Percentiles rank a stretch among this genome's conserved stretches.
Conservation (phyloP, 345 rosid genomes). For the Erodium maritimum region DNA sequence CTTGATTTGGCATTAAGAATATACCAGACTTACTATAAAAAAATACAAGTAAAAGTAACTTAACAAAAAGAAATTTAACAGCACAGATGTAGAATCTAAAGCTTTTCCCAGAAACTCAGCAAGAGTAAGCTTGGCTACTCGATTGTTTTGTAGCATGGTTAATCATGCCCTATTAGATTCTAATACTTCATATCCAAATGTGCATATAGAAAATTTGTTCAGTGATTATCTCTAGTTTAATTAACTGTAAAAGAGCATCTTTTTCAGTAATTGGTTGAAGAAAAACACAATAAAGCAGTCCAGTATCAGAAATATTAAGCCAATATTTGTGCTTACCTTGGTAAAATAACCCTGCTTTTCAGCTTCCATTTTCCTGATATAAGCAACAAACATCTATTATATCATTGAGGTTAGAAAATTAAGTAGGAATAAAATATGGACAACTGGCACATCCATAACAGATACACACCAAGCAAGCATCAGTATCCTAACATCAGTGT, state of each 20-base stretch:
- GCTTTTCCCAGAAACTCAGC: not conserved
- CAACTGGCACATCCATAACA: not conserved
- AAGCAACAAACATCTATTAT: constrained; percentile 2
- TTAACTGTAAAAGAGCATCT: too few species aligned
- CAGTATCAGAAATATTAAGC: not conserved
- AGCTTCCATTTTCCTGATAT: constrained; percentile 42
- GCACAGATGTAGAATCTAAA: too few species aligned
- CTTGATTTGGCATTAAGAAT: not conserved
- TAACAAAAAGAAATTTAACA: too few species aligned
- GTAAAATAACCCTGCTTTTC: constrained; percentile 41
- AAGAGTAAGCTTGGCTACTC: not conserved
- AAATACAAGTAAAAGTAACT: not conserved
- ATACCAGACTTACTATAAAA: not conserved
- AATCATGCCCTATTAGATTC: too few species aligned
- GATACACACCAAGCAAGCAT: constrained; percentile 42
- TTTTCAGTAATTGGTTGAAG: not conserved
- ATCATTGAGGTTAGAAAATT: constrained; percentile 2
- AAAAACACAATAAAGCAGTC: not conserved
- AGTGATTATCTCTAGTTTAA: too few species aligned
- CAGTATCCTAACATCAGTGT: constrained; percentile 39
- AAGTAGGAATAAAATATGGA: not conserved
- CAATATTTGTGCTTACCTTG: constrained; percentile 14
- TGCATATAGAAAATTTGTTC: too few species aligned
- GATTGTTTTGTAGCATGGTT: too few species aligned
- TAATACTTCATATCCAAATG: too few species aligned